These are phyloP conservation scores for Austroboletus rostrupii DNA, from an alignment of 1,284 basidiomycete genomes.

Conservation along the genomic window DNA sequence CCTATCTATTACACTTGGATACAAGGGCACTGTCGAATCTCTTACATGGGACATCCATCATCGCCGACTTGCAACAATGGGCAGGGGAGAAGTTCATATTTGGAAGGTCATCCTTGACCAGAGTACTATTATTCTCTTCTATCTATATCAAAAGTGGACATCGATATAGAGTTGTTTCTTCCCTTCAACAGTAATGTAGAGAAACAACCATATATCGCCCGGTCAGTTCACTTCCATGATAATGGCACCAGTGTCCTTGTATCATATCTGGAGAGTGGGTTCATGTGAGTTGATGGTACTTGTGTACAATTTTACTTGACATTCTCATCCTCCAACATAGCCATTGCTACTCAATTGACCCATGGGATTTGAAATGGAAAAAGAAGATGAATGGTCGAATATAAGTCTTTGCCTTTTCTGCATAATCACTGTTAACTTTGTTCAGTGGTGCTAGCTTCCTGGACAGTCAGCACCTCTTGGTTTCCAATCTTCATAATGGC, in stretches of 20 bases:
- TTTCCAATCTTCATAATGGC: not conserved
- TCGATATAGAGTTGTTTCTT: not conserved
- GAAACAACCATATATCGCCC: constrained; percentile 1
- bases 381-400: constrained; percentile 1
- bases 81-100: not conserved
- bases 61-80: not conserved
- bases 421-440: too few species aligned
- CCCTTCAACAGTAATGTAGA: not conserved
- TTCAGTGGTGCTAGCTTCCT: not conserved
- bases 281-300: not conserved
- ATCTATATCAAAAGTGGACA: not conserved
- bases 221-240: not conserved
- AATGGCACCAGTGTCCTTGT: not conserved
- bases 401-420: not conserved
- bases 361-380: constrained; percentile 4
- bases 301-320: not conserved
- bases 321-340: not conserved
- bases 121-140: not conserved
- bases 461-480: not conserved
- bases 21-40: not conserved
- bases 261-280: constrained; percentile 1
- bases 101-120: not conserved
- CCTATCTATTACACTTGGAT: not conserved
- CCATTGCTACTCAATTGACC: not conserved
- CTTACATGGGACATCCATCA: not conserved